Base-by-base conservation (phyloP, 2,329 filamentous ascomycete species). In the Verticillium albo-atrum region DNA sequence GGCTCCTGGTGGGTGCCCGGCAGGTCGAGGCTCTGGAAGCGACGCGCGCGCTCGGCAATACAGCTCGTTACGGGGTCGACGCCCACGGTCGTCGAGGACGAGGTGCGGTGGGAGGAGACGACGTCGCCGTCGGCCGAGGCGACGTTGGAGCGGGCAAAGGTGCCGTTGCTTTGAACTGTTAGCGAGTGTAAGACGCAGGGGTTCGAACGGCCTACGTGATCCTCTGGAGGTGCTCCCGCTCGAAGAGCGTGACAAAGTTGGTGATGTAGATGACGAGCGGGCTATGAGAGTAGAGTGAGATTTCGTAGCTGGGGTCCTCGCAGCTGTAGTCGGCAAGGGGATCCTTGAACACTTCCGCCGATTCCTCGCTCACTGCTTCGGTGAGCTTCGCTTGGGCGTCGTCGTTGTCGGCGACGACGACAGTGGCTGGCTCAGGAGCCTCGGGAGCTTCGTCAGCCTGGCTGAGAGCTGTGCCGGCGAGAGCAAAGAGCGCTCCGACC, bases 221-320 rank as follows among this genome's bases (percentile, higher is more conserved):
- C 30, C 67, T 64, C 50, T 69, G 67, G 15, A 77, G 70, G 60
- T 77, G 73, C 3, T 58, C 56, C 12, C 69, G 68, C 62, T 77
- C 75, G 26, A 72, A 66, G 9, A 65, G 57, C 1, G 70, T 75
- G 32, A 77, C 60, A 61, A 77, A 77, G 35, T 71, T 65, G 26
- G 67, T 66, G 9, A 77, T 68, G 54, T 77, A 77, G 32, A 77
- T 71, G 14, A 77, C 73, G 6, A 77, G 60, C 1, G 75, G 75
- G 20, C 72, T 73, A 54, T 68, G 68, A 14, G 73, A 75, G 51
- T 72, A 63, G n/a, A 74, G 64, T 30, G 71, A 67, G 15, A 67
- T 67, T 51, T 69, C 64, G 52, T 74, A 74, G 32, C 65, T 63
- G 15, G 71, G 70, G 57, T 74, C 71, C 52, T 67, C 62, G 59